phyloP scores from a whole-genome alignment of 805 yeast genomes.

The Ogataea wickerhamii region DNA sequence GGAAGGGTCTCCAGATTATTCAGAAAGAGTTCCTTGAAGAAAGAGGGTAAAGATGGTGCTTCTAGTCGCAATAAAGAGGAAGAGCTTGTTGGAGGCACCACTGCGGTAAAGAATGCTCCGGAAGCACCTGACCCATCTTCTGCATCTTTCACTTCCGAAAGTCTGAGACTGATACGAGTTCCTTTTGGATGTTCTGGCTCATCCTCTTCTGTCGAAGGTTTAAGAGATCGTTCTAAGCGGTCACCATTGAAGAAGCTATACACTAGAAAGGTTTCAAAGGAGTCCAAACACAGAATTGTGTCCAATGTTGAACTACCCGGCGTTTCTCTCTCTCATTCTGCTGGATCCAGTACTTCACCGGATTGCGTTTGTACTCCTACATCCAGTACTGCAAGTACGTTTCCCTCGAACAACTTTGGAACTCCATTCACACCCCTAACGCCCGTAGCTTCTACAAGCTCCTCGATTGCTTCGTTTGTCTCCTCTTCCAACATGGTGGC shows the following conservation, averaged over 20 bases:
- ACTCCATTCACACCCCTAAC: constrained; percentile 21
- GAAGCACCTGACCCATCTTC: background rate
- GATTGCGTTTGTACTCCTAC: constrained; percentile 14
- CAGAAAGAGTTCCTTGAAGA: constrained; percentile 16
- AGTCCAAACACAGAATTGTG: constrained; percentile 2
- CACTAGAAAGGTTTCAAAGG: constrained; percentile 14
- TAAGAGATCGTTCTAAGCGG: constrained; percentile 9
- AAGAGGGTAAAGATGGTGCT: constrained; percentile 8
- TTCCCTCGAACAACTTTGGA: background rate
- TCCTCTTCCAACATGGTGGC: constrained; percentile 9
- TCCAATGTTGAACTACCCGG: background rate
- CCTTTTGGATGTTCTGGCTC: constrained; percentile 6
- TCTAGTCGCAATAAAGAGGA: background rate
- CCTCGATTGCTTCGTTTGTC: constrained; percentile 18
- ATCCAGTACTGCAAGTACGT: constrained; percentile 3
- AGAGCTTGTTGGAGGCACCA: background rate
- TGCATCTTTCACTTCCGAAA: background rate
- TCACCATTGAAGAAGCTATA: constrained; percentile 14
- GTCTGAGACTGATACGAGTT: constrained; percentile 3
- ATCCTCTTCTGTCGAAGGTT: constrained; percentile 2
- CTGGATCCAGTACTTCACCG: constrained; percentile 5
- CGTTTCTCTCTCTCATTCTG: background rate
- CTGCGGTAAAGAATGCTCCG: background rate
- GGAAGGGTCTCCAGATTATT: constrained; percentile 22
- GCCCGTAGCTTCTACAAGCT: constrained; percentile 24